Percentiles rank a stretch among this genome's conserved stretches.
Evolutionary conservation across 148 eudicot species (phyloP).

Genomic region (Chenopodium album): DNA sequence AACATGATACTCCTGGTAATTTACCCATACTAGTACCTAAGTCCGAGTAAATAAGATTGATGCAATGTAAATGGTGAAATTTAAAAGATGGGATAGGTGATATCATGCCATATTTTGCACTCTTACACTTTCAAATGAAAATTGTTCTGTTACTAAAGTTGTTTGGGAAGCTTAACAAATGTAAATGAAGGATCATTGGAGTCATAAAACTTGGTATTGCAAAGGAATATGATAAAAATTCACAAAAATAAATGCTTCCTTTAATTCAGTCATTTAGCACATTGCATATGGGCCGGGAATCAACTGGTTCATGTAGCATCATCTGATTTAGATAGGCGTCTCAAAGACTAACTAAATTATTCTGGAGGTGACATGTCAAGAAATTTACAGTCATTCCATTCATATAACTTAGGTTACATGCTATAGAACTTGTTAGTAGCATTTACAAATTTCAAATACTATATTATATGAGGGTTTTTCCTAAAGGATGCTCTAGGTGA

Average conservation of each 20-base stretch:
- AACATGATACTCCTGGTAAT: no score
- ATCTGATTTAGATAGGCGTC: constrained; percentile 5
- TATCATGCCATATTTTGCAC: no score
- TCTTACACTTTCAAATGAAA: not conserved
- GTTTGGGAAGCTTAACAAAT: not conserved
- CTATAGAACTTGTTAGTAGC: not conserved
- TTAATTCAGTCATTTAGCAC: not conserved
- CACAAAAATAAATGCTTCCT: not conserved
- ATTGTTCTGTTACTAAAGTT: not conserved
- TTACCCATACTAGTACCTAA: no score
- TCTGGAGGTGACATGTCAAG: not conserved
- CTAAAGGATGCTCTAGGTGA: not conserved
- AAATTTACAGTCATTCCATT: not conserved
- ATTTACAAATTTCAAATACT: not conserved
- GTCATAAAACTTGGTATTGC: not conserved
- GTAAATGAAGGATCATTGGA: not conserved
- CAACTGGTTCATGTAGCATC: not conserved
- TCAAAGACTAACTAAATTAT: not conserved
- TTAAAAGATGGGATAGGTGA: no score
- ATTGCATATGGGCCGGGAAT: not conserved
- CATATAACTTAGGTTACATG: not conserved
- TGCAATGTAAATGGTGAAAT: no score
- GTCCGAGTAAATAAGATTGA: no score
- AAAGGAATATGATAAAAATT: not conserved
- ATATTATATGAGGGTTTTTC: not conserved